Base-by-base conservation (phyloP, 495 filamentous ascomycete genomes). In the Diplogelasinospora grovesii region DNA sequence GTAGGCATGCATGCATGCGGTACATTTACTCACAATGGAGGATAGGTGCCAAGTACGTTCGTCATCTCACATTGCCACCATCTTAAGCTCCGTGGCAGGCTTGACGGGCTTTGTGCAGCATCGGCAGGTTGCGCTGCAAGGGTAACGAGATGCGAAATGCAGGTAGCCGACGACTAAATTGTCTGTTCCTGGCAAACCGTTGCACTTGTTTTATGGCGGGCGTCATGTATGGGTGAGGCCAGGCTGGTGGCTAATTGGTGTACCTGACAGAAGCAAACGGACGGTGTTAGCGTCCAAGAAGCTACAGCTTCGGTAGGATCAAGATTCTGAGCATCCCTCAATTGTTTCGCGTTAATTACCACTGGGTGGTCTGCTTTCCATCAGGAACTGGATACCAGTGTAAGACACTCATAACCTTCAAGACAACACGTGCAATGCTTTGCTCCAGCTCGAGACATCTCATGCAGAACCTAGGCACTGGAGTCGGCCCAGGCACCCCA, bases 121-220 rank as follows among this genome's bases (percentile, higher is more conserved):
- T 36, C 23, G 30, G 34, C 39, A 8, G 33, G 5, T 20, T 34
- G 46, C 46, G 45, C 46, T 40, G 36, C 39, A 21, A 24, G 30
- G 39, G 32, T 33, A 34, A 28, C 31, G 13, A 54, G 41, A 50
- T 53, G 41, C 15, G 40, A 45, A 20, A 53, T 50, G 61, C 54
- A 40, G 33, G 40, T 41, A 57, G 20, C 59, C 59, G 54, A 44
- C 44, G 34, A 33, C 32, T 37, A 52, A 28, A 56, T 51, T 52
- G 28, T 26, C 39, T 45, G 52, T 53, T 59, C 47, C 39, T 59
- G 41, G 39, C 31, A 10, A 4, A 11, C 6, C 8, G 50, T 56
- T 20, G 18, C 36, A 53, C 39, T 28, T 41, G 49, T 43, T 43
- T 53, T 43, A 36, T 30, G 32, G 40, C 45, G 19, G 18, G 14